Evolutionary conservation across 176 grass and related monocot genomes (phyloP), one percentile per base, ranked within the genome.

Genomic region (Lolium rigidum): DNA sequence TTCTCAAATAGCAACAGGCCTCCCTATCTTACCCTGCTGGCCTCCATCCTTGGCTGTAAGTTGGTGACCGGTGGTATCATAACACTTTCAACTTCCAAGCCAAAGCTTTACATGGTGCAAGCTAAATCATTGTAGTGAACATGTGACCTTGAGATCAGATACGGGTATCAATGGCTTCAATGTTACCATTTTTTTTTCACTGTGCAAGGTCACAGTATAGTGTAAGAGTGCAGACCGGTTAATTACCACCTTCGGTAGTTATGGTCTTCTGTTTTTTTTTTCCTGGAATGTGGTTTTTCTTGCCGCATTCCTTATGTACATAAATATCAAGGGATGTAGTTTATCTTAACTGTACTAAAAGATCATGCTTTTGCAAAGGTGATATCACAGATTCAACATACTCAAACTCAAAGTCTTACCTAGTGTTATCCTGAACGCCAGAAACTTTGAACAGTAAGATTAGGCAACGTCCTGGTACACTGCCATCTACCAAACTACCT

Each of bases 191-290:
- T 52, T 62, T 20, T 44, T 82, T 54, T 38, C 10, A 26, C 20
- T n/a, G 31, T 83, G 79, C 73, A 25, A 78, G 83, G 15, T 82
- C 43, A 54, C 25, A 61, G 21, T 37, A 15, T 58, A 63, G 54
- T 22, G 28, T 46, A 75, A 77, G 57, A 35, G 14, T 25, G 39
- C 38, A 21, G 20, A 74, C 49, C 10, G 4, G 68, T 80, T 84
- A 65, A 37, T 16, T 59, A 18, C 28, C 50, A 77, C 24, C 49
- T 79, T 43, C 58, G 69, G 76, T 87, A 26, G 52, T 52, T 78
- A 79, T 60, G 0, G 5, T 82, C 9, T 77, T 68, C 57, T 10
- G 6, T 44, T 44, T 44, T 44, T 44, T 74, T 50, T 28, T 11
- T 51, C 71, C 7, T 51, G 22, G 22, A 51, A 51, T 17, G 71